A percentile compares a stretch with the other conserved stretches of the same genome.
These are phyloP conservation scores for Cyanidioschyzon merolae DNA, from an alignment of 23 red algal genomes.

Conservation along the genomic window DNA sequence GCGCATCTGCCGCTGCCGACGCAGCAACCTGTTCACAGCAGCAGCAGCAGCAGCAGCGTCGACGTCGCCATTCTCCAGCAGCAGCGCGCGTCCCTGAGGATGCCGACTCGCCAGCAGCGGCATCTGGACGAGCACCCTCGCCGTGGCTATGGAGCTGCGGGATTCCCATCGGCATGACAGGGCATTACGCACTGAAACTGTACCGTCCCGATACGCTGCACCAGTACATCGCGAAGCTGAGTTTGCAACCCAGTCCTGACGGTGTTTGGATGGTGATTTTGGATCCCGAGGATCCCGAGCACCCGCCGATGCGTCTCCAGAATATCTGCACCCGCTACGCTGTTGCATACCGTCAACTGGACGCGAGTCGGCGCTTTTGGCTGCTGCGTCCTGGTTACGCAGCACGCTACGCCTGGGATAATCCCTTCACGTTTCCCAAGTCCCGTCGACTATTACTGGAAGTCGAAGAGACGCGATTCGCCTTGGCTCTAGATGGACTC, in stretches of 20 bases:
- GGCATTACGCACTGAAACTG: conserved; percentile 78
- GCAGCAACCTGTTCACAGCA: not conserved
- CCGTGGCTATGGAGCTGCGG: conserved; percentile 73
- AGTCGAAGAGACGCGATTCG: conserved; percentile 5
- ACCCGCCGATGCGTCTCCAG: conserved; percentile 74
- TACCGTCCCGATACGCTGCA: conserved; percentile 70
- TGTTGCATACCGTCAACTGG: conserved; percentile 65
- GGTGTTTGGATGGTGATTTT: conserved; percentile 36
- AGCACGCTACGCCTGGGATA: conserved; percentile 88
- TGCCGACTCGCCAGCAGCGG: not conserved
- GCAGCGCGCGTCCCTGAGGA: too few relatives aligned
- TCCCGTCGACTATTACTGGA: conserved; percentile 23
- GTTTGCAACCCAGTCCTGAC: conserved; percentile 26
- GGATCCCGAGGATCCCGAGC: conserved; percentile 51
- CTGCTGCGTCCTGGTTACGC: conserved; percentile 50
- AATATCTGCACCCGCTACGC: conserved; percentile 51
- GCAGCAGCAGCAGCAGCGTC: not conserved
- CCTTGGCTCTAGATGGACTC: conserved; percentile 49
- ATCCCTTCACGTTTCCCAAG: conserved; percentile 29
- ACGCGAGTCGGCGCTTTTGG: conserved; percentile 50
- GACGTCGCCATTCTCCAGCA: too few relatives aligned
- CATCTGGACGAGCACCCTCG: not conserved
- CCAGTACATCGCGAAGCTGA: conserved; percentile 83
- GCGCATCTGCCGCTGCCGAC: not conserved
- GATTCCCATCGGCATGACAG: conserved; percentile 38